Base-by-base conservation (phyloP, 306 rosid species). In the Myrica gale region DNA sequence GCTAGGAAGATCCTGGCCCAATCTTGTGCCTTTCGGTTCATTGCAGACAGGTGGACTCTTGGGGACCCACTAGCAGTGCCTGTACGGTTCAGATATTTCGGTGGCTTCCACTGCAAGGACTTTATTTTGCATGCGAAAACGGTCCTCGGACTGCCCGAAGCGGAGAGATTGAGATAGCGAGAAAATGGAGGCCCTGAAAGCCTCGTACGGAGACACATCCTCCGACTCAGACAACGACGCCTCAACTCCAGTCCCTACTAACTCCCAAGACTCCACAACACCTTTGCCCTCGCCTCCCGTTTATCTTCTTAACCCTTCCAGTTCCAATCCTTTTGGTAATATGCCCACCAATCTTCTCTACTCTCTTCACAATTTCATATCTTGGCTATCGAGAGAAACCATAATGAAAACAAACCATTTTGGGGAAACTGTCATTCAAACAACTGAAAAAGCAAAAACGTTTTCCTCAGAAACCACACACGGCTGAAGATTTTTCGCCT, bases 261-360 rank as follows among this genome's bases (percentile, higher is more conserved):
- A 9, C 41, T 76, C 80, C 0, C 20, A 52, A 68, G 82, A 20
- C 46, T 66, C 9, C 21, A 19, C 44, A 79, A 81, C 72, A 2
- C 79, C 74, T 13, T 77, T 85, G 83, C 96, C 93, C 7, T 90
- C 95, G 4, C 98, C 96, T 75, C 93, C 96, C 50, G 77, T 89
- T 42, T 79, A 85, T 0, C 96, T 92, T 73, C 89, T 89, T 54
- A 66, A 84, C 67, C 86, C 88, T 74, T 83, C 86, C 3, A 88
- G 78, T 73, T 81, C 86, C 2, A 88, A 79, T 71, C 79, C 86
- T 74, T 45, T 74, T 0, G 90, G 97, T 92, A 89, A 10, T 21
- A 23, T 60, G 1, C 0, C 67, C 42, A 55, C 39, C 26, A 19
- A 21, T 54, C 62, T 16, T 56, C 32, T n/a, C 32, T 20, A 1